phyloP scores from a whole-genome alignment of 352 stramenopile genomes.

The Phytophthora capsici region DNA sequence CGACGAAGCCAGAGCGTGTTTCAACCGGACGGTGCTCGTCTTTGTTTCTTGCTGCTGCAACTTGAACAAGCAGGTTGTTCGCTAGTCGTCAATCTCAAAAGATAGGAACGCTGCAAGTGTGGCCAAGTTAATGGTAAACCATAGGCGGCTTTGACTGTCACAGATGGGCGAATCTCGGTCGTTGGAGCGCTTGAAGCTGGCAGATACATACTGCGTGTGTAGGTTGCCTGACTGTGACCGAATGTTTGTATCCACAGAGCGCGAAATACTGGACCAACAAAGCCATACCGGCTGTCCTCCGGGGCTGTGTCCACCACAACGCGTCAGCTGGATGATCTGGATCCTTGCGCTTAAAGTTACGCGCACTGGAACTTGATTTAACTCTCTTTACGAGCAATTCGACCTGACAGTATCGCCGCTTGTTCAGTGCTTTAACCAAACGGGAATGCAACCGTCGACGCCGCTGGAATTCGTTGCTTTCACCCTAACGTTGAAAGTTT shows the following conservation, averaged over 20 bases:
- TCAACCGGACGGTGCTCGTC: constrained; percentile 9
- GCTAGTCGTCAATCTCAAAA: constrained; percentile 29
- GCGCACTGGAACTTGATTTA: constrained; percentile 23
- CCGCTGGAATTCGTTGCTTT: constrained; percentile 24
- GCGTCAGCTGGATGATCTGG: too few relatives aligned
- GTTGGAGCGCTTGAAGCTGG: constrained; percentile 17
- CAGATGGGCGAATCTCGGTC: constrained; percentile 24
- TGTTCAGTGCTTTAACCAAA: constrained; percentile 14
- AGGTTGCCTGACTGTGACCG: constrained; percentile 11
- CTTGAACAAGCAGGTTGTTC: constrained; percentile 31
- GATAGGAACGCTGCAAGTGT: constrained; percentile 34
- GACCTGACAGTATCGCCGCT: not conserved
- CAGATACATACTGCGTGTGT: constrained; percentile 6
- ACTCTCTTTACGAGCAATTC: constrained; percentile 16
- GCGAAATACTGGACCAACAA: too few relatives aligned
- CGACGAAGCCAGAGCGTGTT: constrained; percentile 16
- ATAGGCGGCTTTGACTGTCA: constrained; percentile 36
- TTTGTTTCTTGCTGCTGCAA: constrained; percentile 40
- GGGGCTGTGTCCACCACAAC: too few relatives aligned
- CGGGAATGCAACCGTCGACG: not conserved
- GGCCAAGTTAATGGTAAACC: constrained; percentile 30
- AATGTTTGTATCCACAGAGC: not conserved
- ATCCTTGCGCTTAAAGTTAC: constrained; percentile 33
- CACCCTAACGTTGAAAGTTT: constrained; percentile 24
- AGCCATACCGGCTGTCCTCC: too few relatives aligned